Evolutionary conservation across 2,329 filamentous ascomycete genomes (phyloP), one percentile per base, ranked within the genome.

Genomic region (Thyridium curvatum): DNA sequence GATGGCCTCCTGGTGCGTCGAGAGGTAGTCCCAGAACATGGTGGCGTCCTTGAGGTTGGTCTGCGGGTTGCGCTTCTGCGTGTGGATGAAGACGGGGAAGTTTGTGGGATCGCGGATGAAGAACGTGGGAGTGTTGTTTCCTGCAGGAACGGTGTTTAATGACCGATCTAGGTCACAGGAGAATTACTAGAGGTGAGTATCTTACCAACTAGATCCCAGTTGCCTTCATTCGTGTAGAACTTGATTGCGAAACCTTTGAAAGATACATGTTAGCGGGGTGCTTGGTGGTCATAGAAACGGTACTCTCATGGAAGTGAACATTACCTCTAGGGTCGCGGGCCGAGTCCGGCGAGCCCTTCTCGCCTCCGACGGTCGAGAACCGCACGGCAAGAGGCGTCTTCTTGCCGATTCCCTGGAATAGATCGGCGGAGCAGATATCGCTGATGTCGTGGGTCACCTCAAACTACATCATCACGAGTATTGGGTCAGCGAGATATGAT

Each of bases 61-160:
- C 47, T 79, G 72, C 1, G 84, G 84, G 60, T 88, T 72, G 35
- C 82, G 74, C 71, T 88, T 88, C 61, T 89, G 84, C 4, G 82
- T 84, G 65, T 86, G 83, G 45, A 86, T 86, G 60, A 87, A 82
- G 53, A 81, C 65, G 29, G 83, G 83, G 63, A 86, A 88, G 57
- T 87, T 86, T 52, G 74, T 72, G 3, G 84, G 82, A 49, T 88
- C 84, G 32, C 84, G 72, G 17, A 88, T 52, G 68, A 89, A 88
- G 69, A 89, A 89, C 18, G 87, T 71, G 2, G 84, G 84, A 0
- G 82, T 87, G 62, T 88, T 87, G 65, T 85, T 86, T 26, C 21
- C 21, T 26, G 21, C 6, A n/a, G n/a, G n/a, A n/a, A n/a, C n/a
- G n/a, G n/a, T n/a, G n/a, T n/a, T n/a, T n/a, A n/a, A n/a, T n/a